A percentile compares a stretch with the other conserved stretches of the same genome.
These are phyloP conservation scores for Stachybotrys elegans DNA, from an alignment of 2,329 filamentous ascomycete species.

Conservation along the genomic window DNA sequence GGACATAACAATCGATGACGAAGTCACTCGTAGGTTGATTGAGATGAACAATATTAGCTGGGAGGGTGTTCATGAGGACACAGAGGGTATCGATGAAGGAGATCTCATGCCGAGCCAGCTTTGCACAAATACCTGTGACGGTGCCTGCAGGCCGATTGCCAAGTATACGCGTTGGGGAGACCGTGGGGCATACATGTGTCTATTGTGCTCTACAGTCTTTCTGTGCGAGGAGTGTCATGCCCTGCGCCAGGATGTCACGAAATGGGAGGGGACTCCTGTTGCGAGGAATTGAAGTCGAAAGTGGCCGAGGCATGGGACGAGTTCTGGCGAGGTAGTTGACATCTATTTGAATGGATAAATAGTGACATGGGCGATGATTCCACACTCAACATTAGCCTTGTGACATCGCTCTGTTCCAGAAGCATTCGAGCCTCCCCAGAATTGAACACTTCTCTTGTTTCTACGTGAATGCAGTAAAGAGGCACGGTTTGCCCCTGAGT, in stretches of 20 bases:
- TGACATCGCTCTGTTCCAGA: not conserved
- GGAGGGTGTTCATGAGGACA: not conserved
- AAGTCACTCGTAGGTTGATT: not conserved
- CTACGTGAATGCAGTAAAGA: not conserved
- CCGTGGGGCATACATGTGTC: conserved; percentile 12
- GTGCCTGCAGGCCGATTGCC: conserved; percentile 9
- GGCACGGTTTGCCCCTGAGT: too few species aligned
- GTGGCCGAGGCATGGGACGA: conserved; percentile 12
- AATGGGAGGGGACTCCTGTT: conserved; percentile 7
- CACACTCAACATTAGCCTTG: too few species aligned
- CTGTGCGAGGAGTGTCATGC: conserved; percentile 16
- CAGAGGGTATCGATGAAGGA: conserved; percentile 6
- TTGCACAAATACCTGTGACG: conserved; percentile 8
- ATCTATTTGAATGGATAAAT: not conserved
- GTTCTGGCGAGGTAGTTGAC: conserved; percentile 8
- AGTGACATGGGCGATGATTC: not conserved
- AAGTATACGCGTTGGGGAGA: conserved; percentile 13
- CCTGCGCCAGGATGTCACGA: conserved; percentile 5
- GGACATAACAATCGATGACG: not conserved
- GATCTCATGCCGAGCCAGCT: conserved; percentile 5
- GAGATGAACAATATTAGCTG: not conserved
- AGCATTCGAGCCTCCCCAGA: not conserved
- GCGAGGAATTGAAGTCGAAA: conserved; percentile 10
- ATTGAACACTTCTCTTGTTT: not conserved
- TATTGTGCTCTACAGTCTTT: conserved; percentile 13